Base-by-base conservation (phyloP, 345 rosid genomes). In the Brassica cretica region DNA sequence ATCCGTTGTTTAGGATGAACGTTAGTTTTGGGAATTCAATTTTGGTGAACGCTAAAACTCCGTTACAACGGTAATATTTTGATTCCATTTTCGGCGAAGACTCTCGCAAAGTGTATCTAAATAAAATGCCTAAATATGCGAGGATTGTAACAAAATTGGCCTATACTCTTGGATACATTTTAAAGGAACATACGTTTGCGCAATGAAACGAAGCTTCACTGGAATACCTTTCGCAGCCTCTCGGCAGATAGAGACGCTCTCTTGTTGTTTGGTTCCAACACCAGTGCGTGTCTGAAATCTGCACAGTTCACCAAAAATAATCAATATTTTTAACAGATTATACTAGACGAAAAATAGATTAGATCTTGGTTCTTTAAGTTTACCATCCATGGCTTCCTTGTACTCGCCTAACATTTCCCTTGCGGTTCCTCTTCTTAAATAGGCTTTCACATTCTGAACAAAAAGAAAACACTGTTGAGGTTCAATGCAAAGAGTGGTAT, bases 241-340 rank as follows among this genome's bases (percentile, higher is more conserved):
- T 91, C 92, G 0, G 97, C 97, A 67, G 93, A 90, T 29, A 80
- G 39, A 30, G 94, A 65, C 27, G 98, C 99, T 81, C 96, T 80
- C 83, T 91, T 93, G 76, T 95, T 95, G 82, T 93, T 93, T 67
- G 99, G 99, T 83, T 96, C 99, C 18, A 96, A 90, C 66, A 96
- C 94, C 63, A 91, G 85, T 4, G 99, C 98, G 67, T 91, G 81
- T 55, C 41, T 76, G 78, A 93, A 95, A 86, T 95, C 99, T 95
- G 91, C 87, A 83, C 14, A 10, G 3, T 24, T 72, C 15, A 6
- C 19, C 33, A 25, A 8, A 37, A 12, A 25, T 6, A 19, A 11
- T 0, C 19, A 21, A 62, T 27, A 27, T 3, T 27, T 27, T 27
- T 27, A 3, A 27, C 1, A 3, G 12, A 39, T 39, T 39, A 39